Percentiles rank a stretch among this genome's conserved stretches.
phyloP scores from a whole-genome alignment of 2,329 filamentous ascomycete genomes.

The Coniella lustricola region DNA sequence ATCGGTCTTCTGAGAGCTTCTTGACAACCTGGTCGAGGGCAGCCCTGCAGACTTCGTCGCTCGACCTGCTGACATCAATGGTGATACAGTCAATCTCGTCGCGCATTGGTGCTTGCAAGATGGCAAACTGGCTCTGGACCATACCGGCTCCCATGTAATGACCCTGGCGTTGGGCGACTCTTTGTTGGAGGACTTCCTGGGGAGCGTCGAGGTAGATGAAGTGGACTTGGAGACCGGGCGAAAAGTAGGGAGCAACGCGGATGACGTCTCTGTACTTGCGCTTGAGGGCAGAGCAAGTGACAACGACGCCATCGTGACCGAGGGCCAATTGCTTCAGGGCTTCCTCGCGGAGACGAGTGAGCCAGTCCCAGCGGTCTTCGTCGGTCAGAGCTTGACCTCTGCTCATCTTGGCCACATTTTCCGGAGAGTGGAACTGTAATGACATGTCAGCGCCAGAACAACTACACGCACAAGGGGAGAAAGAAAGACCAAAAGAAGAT shows the following conservation, averaged over 20 bases:
- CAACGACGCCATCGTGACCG: constrained; percentile 69
- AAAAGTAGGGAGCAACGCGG: constrained; percentile 70
- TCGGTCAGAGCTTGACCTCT: constrained; percentile 79
- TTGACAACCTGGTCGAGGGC: constrained; percentile 51
- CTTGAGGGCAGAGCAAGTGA: constrained; percentile 94
- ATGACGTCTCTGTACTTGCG: constrained; percentile 94
- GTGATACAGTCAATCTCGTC: constrained; percentile 67
- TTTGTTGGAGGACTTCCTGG: constrained; percentile 66
- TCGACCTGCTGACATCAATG: constrained; percentile 57
- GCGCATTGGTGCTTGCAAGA: constrained; percentile 70
- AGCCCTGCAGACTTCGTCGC: constrained; percentile 53
- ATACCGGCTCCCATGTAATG: constrained; percentile 97
- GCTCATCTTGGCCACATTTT: constrained; percentile 89
- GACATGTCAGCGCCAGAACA: constrained; percentile 3
- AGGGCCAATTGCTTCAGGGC: constrained; percentile 48
- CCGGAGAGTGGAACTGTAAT: constrained; percentile 60
- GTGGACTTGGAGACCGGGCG: constrained; percentile 68
- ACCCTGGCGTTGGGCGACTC: constrained; percentile 66
- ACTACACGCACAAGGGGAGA: background rate
- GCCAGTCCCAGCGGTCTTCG: constrained; percentile 96
- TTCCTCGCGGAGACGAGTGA: constrained; percentile 68
- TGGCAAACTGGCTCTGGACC: constrained; percentile 87
- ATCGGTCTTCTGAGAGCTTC: constrained; percentile 39
- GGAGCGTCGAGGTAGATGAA: constrained; percentile 85
- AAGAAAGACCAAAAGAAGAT: constrained; percentile 24